Evolutionary conservation across 106 monocot genomes (phyloP), one percentile per base, ranked within the genome.

Genomic region (Phalaenopsis equestris): DNA sequence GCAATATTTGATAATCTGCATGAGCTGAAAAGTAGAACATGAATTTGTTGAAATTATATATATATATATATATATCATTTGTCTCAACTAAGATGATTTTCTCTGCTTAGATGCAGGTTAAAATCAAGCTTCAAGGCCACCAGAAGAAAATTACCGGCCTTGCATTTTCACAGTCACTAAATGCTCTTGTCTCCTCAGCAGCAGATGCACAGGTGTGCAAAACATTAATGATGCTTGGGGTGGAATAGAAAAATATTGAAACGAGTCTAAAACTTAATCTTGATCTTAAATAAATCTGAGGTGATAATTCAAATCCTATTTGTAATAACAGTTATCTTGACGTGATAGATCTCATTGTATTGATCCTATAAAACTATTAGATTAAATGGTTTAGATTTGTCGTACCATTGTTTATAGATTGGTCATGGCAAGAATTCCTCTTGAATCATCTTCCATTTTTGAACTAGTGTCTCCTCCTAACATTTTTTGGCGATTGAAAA

Each of bases 61-160:
- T 57, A 4, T 3, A 56, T 57, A 14, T 57, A 57, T 57, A 23
- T 64, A 23, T 65, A 1, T 1, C 64, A 23, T 65, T 65, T 23
- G 24, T 65, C 64, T 65, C 24, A 5, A 24, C 64, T 65, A 24
- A 72, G 72, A 38, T 72, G 38, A 41, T 6, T 72, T 72, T 57
- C 23, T 6, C 57, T 47, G 49, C 45, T 73, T 64, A 43, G 65
- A 6, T 78, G 42, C 74, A 94, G 96, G 96, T 96, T 16, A 96
- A 96, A 86, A 96, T 87, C 19, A 96, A 93, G 84, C 90, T 96
- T 30, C 93, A 91, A 83, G 96, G 96, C 24, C 96, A 96, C 74
- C 74, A 75, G n/a, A 75, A 75, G 74, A 75, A 75, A 75, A 75
- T 75, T 1, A 75, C 74, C 7, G 96, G 96, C 37, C 93, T 96